Conservation (phyloP, 345 rosid species). For the Eutrema japonicum region DNA sequence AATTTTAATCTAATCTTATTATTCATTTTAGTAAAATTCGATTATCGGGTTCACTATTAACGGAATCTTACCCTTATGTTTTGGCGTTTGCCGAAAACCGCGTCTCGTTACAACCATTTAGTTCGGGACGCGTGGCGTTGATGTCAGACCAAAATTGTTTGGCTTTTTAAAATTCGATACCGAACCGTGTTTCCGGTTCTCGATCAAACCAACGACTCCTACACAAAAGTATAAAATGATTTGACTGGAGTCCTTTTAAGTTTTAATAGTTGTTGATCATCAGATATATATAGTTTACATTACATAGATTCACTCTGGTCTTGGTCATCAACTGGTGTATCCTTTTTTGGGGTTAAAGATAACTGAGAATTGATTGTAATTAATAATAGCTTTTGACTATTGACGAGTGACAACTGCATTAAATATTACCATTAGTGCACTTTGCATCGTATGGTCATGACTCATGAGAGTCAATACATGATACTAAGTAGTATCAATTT, state of each 20-base stretch:
- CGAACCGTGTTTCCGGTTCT: slow-evolving; percentile 26
- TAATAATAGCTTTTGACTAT: slow-evolving; percentile 23
- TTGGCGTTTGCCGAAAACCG: slow-evolving; percentile 34
- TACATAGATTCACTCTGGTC: slow-evolving; percentile 10
- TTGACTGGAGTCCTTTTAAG: slow-evolving; percentile 6
- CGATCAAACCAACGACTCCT: slow-evolving; percentile 18
- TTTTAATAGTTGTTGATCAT: slow-evolving; percentile 3
- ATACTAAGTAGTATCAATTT: neutral
- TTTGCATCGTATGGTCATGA: slow-evolving; percentile 10
- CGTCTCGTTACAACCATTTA: slow-evolving; percentile 37
- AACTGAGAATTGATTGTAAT: slow-evolving; percentile 12
- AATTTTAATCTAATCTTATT: slow-evolving; percentile 17
- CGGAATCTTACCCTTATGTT: slow-evolving; percentile 33
- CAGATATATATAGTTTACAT: slow-evolving; percentile 10
- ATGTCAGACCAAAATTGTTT: slow-evolving; percentile 17
- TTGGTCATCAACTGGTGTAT: slow-evolving; percentile 10
- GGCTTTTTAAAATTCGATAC: neutral
- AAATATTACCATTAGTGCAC: neutral
- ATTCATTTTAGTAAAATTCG: slow-evolving; percentile 19
- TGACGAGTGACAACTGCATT: neutral
- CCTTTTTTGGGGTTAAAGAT: slow-evolving; percentile 22
- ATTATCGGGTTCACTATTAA: slow-evolving; percentile 26
- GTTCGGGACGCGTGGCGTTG: slow-evolving; percentile 15
- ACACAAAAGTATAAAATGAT: slow-evolving; percentile 20
- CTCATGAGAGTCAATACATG: slow-evolving; percentile 1